phyloP scores from a whole-genome alignment of 2,329 filamentous ascomycete species.

The Byssoonygena ceratinophila region DNA sequence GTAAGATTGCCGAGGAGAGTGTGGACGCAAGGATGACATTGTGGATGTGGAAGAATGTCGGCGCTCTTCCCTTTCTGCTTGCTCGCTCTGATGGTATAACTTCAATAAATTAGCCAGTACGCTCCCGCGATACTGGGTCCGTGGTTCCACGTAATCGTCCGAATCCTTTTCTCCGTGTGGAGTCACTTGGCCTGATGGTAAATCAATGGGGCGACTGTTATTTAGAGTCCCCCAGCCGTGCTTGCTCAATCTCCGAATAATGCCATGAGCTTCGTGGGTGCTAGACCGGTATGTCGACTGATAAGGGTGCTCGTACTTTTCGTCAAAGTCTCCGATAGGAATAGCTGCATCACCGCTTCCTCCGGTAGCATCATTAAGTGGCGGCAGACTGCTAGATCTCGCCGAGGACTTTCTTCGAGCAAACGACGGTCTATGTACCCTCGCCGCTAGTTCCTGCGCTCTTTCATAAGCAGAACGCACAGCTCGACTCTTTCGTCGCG shows the following conservation, averaged over 20 bases:
- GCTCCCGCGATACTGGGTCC: constrained; percentile 59
- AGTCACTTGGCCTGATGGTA: constrained; percentile 27
- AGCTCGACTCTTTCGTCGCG: constrained; percentile 27
- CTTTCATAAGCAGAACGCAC: constrained; percentile 29
- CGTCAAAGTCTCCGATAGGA: background rate
- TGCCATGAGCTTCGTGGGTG: background rate
- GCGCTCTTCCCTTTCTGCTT: constrained; percentile 27
- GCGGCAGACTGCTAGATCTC: background rate
- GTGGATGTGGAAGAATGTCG: constrained; percentile 9
- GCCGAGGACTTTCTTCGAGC: background rate
- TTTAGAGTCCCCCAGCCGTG: background rate
- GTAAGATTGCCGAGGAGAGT: background rate
- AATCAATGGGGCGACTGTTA: background rate
- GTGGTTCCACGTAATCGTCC: constrained; percentile 50
- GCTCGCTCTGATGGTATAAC: constrained; percentile 47
- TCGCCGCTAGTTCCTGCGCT: constrained; percentile 28
- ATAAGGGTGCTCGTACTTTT: background rate
- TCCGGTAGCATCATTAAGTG: background rate
- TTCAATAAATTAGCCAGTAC: constrained; percentile 63
- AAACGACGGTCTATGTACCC: constrained; percentile 24
- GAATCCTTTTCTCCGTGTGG: constrained; percentile 36
- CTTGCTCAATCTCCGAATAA: constrained; percentile 1
- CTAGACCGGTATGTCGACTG: background rate
- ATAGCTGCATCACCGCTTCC: background rate
- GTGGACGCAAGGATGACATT: constrained; percentile 13